phyloP scores from a whole-genome alignment of 2,329 filamentous ascomycete species.

The Aspergillus carbonarius region DNA sequence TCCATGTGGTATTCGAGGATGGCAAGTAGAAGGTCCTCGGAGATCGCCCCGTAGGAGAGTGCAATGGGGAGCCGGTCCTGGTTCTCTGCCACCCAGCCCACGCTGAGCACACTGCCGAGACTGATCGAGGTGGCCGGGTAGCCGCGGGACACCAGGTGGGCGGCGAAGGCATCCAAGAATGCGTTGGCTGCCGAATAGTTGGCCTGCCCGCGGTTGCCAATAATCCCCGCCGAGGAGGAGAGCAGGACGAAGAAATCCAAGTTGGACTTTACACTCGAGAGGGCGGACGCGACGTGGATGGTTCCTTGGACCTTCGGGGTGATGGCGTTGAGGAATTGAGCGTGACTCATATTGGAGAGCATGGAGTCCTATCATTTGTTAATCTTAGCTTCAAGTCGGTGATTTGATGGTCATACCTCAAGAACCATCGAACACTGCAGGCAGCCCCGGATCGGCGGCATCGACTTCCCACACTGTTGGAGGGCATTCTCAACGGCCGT shows the following conservation, averaged over 20 bases:
- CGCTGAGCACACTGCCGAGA: neutral
- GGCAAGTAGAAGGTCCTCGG: neutral
- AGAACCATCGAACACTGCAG: slow-evolving; percentile 33
- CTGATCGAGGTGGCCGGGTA: slow-evolving; percentile 2
- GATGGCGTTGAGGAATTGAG: slow-evolving; percentile 34
- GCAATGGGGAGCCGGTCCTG: neutral
- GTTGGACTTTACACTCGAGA: slow-evolving; percentile 16
- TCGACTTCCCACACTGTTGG: slow-evolving; percentile 2
- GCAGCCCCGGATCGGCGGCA: slow-evolving; percentile 30
- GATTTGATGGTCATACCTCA: neutral
- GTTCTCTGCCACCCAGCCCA: neutral
- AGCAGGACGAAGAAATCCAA: slow-evolving; percentile 46
- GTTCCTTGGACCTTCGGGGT: slow-evolving; percentile 41
- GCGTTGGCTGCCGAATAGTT: slow-evolving; percentile 45
- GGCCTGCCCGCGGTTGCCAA: slow-evolving; percentile 48
- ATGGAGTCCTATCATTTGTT: slow-evolving; percentile 21
- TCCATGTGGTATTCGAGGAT: neutral
- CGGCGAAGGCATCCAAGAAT: slow-evolving; percentile 27
- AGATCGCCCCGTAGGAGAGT: neutral
- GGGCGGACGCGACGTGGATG: slow-evolving; percentile 29
- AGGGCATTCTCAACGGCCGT: neutral
- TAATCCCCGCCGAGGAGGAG: slow-evolving; percentile 43
- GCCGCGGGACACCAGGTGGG: neutral
- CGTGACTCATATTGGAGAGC: slow-evolving; percentile 42
- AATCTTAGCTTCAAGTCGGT: neutral